Evolutionary conservation across 352 stramenopile genomes (phyloP).

Genomic region (Globisporangium cystogenes): DNA sequence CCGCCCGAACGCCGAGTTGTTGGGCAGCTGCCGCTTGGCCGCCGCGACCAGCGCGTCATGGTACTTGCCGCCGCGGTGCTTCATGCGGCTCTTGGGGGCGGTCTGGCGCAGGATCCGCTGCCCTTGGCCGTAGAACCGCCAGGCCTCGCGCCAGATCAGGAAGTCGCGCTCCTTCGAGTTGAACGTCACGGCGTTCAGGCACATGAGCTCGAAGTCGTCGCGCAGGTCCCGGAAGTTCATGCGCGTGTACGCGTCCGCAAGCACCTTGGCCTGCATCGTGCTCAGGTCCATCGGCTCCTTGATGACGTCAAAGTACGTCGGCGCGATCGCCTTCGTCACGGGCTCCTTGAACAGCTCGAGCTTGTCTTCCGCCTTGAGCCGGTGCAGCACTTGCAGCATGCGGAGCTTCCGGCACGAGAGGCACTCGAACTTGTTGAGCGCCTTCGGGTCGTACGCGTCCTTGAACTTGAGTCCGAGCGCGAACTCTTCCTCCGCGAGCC

Average conservation of each 20-base stretch:
- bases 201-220: constrained; percentile 94
- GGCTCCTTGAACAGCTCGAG: constrained; percentile 91
- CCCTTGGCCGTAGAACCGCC: constrained; percentile 88
- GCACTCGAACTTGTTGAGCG: constrained; percentile 82
- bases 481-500: constrained; percentile 59
- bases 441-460: constrained; percentile 54
- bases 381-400: constrained; percentile 64
- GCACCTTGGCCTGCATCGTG: constrained; percentile 80
- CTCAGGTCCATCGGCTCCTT: constrained; percentile 91
- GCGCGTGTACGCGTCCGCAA: constrained; percentile 64
- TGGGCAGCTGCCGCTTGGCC: constrained; percentile 74
- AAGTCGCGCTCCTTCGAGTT: constrained; percentile 89
- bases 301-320: constrained; percentile 92
- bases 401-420: constrained; percentile 71
- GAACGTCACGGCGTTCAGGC: constrained; percentile 94
- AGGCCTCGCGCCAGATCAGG: constrained; percentile 91
- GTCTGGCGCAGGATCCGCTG: constrained; percentile 67
- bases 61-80: constrained; percentile 62
- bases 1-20: constrained; percentile 67
- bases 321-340: constrained; percentile 90
- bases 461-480: constrained; percentile 56
- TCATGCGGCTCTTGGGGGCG: constrained; percentile 70
- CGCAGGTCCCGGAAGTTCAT: constrained; percentile 77
- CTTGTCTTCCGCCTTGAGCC: constrained; percentile 70
- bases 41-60: constrained; percentile 67